Evolutionary conservation across 2,329 filamentous ascomycete genomes (phyloP).

Genomic region (Didymella keratinophila): DNA sequence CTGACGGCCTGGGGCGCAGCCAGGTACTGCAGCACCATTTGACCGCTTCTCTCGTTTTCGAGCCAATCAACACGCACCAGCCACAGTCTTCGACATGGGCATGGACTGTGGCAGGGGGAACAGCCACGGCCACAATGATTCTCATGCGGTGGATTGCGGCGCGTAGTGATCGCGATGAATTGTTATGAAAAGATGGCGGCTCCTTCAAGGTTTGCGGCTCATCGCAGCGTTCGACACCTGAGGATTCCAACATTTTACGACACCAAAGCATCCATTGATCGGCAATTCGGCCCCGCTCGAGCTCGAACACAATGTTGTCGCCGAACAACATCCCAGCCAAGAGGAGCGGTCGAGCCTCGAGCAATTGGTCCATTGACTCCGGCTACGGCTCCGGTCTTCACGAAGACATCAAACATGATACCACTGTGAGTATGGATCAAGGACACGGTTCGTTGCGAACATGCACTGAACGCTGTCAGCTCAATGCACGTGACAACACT

Average conservation of each 20-base stretch:
- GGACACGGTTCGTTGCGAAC: neutral
- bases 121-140: conserved; percentile 12
- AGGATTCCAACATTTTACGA: conserved; percentile 3
- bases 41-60: conserved; percentile 16
- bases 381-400: conserved; percentile 40
- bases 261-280: neutral
- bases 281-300: conserved; percentile 3
- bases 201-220: conserved; percentile 8
- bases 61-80: conserved; percentile 14
- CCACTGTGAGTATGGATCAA: conserved; percentile 12
- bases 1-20: conserved; percentile 18
- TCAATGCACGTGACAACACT: conserved; percentile 32
- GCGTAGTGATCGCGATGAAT: conserved; percentile 9
- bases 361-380: conserved; percentile 46
- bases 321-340: conserved; percentile 32
- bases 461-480: conserved; percentile 16
- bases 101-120: conserved; percentile 12
- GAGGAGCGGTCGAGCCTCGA: conserved; percentile 28
- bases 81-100: conserved; percentile 12
- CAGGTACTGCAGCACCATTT: conserved; percentile 17
- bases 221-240: conserved; percentile 11
- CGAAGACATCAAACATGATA: conserved; percentile 20
- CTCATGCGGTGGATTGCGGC: conserved; percentile 10
- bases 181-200: conserved; percentile 14
- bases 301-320: conserved; percentile 34